These are phyloP conservation scores for Lipomyces starkeyi DNA, from an alignment of 805 yeast genomes.

Conservation along the genomic window DNA sequence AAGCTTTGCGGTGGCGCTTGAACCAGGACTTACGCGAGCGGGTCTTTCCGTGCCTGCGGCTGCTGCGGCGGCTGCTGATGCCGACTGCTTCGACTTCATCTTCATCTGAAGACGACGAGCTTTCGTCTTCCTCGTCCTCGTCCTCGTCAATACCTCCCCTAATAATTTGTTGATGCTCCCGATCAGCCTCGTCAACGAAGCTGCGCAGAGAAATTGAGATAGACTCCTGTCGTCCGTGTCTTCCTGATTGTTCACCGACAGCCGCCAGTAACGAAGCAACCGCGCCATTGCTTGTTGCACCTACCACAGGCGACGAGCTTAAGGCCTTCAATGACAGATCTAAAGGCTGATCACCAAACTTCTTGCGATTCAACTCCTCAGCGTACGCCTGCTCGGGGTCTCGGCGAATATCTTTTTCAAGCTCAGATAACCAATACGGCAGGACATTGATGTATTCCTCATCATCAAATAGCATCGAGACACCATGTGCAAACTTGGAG, in stretches of 20 bases:
- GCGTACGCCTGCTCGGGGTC: conserved; percentile 81
- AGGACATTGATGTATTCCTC: conserved; percentile 80
- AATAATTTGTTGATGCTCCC: conserved; percentile 27
- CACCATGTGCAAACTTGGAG: conserved; percentile 91
- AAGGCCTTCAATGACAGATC: conserved; percentile 16
- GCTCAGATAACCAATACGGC: conserved; percentile 94
- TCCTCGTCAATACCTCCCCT: conserved; percentile 48
- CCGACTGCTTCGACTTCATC: conserved; percentile 39
- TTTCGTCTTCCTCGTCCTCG: conserved; percentile 65
- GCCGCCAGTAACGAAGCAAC: conserved; percentile 24
- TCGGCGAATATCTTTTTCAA: conserved; percentile 76
- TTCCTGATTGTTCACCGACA: conserved; percentile 37
- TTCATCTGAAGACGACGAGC: conserved; percentile 44
- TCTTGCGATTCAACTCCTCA: conserved; percentile 60
- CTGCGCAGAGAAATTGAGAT: conserved; percentile 31
- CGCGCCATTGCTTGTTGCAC: conserved; percentile 5
- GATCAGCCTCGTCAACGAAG: conserved; percentile 27
- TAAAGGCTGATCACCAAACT: conserved; percentile 36
- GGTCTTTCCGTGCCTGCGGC: conserved; percentile 8
- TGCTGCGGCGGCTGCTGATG: conserved; percentile 14
- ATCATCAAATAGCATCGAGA: conserved; percentile 84
- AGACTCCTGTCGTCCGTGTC: conserved; percentile 32
- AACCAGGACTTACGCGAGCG: conserved; percentile 27
- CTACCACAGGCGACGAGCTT: conserved; percentile 11
- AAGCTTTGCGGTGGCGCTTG: conserved; percentile 10